A percentile compares a stretch with the other conserved stretches of the same genome.
These are phyloP conservation scores for Plasmodium yoelii DNA, from an alignment of 169 alveolate genomes.

Conservation along the genomic window DNA sequence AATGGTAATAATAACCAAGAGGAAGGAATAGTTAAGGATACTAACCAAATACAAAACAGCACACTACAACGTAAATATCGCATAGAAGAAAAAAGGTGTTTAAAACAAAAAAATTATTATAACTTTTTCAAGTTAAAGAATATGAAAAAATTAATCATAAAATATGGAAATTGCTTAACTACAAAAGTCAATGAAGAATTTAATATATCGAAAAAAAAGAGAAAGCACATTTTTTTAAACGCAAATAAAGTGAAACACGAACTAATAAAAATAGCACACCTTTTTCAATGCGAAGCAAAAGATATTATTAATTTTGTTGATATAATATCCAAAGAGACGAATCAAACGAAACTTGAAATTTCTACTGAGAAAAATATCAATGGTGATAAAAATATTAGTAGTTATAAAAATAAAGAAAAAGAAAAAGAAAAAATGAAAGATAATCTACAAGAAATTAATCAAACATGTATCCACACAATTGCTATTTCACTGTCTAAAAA, in stretches of 20 bases:
- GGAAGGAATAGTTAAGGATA: not conserved
- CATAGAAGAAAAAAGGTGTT: not conserved
- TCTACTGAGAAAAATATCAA: too few species aligned
- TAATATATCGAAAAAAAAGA: not conserved
- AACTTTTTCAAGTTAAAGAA: constrained; percentile 43
- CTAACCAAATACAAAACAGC: not conserved
- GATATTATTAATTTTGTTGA: not conserved
- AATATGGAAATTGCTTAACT: constrained; percentile 13
- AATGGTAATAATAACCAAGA: not conserved
- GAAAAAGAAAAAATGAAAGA: not conserved
- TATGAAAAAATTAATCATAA: constrained; percentile 27
- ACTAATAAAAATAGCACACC: constrained; percentile 5
- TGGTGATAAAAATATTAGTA: too few species aligned
- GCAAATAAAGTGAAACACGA: constrained; percentile 14
- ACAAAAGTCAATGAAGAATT: constrained; percentile 17
- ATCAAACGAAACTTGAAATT: too few species aligned
- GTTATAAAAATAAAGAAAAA: too few species aligned
- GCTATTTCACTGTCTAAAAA: constrained; percentile 6
- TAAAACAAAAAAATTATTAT: not conserved
- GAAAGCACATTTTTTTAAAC: constrained; percentile 16
- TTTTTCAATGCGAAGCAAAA: constrained; percentile 15
- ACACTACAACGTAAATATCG: not conserved
- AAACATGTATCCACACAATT: constrained; percentile 1
- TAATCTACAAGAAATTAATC: constrained; percentile 1
- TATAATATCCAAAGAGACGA: too few species aligned